These are phyloP conservation scores for Acaromyces ingoldii DNA, from an alignment of 1,284 basidiomycete genomes.

Conservation along the genomic window DNA sequence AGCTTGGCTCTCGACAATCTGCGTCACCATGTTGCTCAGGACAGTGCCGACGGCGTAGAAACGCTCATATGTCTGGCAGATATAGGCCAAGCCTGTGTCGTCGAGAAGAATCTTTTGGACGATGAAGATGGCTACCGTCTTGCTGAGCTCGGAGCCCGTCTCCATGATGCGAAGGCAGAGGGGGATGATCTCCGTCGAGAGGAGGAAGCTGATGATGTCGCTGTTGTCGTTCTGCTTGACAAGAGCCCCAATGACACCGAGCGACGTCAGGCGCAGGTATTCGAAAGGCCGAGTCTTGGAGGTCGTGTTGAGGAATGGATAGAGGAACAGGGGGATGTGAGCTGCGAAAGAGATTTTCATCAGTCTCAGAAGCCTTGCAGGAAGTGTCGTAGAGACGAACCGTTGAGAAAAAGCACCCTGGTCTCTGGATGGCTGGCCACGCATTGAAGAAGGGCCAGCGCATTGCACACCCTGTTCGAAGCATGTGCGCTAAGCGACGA, in stretches of 20 bases:
- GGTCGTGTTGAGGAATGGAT: slow-evolving; percentile 98
- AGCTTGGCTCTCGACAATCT: slow-evolving; percentile 76
- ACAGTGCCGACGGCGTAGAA: slow-evolving; percentile 99
- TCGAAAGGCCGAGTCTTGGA: slow-evolving; percentile 98
- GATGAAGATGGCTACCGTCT: slow-evolving; percentile 99
- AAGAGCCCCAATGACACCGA: slow-evolving; percentile 96
- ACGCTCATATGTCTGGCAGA: slow-evolving; percentile 98
- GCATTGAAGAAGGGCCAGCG: slow-evolving; percentile 92
- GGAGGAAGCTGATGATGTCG: slow-evolving; percentile 96
- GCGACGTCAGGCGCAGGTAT: slow-evolving; percentile 91
- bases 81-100: slow-evolving; percentile 95
- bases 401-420: slow-evolving; percentile 44
- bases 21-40: slow-evolving; percentile 95
- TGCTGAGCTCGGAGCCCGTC: slow-evolving; percentile 96
- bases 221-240: slow-evolving; percentile 96
- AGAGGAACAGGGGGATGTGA: slow-evolving; percentile 96
- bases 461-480: slow-evolving; percentile 99
- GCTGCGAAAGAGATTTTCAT: slow-evolving; percentile 57
- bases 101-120: slow-evolving; percentile 99
- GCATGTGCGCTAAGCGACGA: slow-evolving; percentile 95
- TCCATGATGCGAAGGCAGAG: slow-evolving; percentile 99
- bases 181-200: slow-evolving; percentile 99
- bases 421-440: slow-evolving; percentile 60
- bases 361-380: background rate
- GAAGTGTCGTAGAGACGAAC: slow-evolving; percentile 3